A percentile compares a stretch with the other conserved stretches of the same genome.
Evolutionary conservation across 768 basidiomycete genomes (phyloP).

Genomic region (Tricholoma terreum): DNA sequence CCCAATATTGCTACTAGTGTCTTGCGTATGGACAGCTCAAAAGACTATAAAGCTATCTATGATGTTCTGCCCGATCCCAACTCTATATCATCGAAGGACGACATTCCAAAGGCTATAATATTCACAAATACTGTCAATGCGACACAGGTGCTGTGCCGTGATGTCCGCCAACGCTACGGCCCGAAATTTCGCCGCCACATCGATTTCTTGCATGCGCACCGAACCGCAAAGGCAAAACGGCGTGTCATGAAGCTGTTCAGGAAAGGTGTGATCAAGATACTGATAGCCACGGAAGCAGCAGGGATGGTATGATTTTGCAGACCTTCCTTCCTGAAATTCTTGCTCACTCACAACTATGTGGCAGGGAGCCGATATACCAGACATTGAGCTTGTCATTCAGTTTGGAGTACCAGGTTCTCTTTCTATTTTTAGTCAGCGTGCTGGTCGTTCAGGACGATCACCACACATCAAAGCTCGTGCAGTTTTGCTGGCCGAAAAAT

Average conservation of each 20-base stretch:
- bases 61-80: conserved; percentile 4
- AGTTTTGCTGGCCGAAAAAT: conserved; percentile 25
- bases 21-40: not conserved
- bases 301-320: conserved; percentile 30
- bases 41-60: conserved; percentile 18
- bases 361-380: conserved; percentile 33
- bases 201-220: conserved; percentile 24
- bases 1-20: not conserved
- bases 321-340: not conserved
- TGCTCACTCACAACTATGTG: not conserved
- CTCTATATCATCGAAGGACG: not conserved
- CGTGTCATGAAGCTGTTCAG: conserved; percentile 24
- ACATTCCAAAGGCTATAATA: conserved; percentile 20
- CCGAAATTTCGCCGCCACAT: conserved; percentile 15
- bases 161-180: conserved; percentile 2
- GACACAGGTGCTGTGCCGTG: conserved; percentile 12
- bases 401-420: conserved; percentile 32
- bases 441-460: conserved; percentile 25
- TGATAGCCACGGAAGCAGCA: conserved; percentile 33
- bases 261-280: conserved; percentile 21
- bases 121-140: conserved; percentile 20
- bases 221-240: conserved; percentile 16
- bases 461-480: conserved; percentile 21
- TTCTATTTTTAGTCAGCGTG: conserved; percentile 30
- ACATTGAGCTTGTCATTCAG: conserved; percentile 34